phyloP scores from a whole-genome alignment of 2,329 filamentous ascomycete species.

The Diaporthe ampelina region DNA sequence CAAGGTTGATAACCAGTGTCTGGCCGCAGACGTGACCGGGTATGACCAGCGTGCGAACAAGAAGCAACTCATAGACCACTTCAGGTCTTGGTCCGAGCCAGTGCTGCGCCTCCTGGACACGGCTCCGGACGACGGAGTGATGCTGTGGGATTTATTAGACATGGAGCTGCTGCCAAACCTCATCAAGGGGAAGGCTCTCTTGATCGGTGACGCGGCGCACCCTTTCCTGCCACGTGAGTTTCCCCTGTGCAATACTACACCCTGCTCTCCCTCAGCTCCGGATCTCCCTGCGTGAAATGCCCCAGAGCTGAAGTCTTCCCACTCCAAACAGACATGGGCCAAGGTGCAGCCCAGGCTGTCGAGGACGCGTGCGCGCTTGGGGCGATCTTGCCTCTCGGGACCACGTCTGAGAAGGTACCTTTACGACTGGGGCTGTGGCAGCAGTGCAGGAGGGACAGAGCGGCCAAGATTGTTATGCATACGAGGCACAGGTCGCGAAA shows the following conservation, averaged over 20 bases:
- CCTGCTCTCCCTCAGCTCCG: too few species aligned
- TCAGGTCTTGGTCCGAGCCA: conserved; percentile 1
- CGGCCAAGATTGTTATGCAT: conserved; percentile 7
- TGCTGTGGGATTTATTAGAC: conserved; percentile 38
- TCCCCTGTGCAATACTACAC: too few species aligned
- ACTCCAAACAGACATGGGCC: conserved; percentile 33
- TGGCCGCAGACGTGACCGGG: conserved; percentile 29
- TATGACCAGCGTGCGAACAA: conserved; percentile 40
- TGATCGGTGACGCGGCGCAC: conserved; percentile 46
- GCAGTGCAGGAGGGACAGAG: conserved; percentile 32
- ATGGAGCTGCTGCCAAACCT: conserved; percentile 42
- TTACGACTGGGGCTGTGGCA: conserved; percentile 37
- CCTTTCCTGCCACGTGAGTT: conserved; percentile 46
- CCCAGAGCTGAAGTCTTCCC: neutral
- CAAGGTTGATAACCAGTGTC: neutral
- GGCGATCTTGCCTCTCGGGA: conserved; percentile 22
- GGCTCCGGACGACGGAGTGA: conserved; percentile 29
- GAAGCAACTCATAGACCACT: conserved; percentile 32
- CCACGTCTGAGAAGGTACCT: conserved; percentile 21
- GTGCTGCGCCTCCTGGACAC: conserved; percentile 35
- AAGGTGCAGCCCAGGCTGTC: conserved; percentile 41
- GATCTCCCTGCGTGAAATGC: too few species aligned
- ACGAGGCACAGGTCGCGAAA: conserved; percentile 27
- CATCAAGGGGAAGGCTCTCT: conserved; percentile 44
- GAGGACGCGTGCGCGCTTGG: conserved; percentile 38